phyloP scores from a whole-genome alignment of 2,329 filamentous ascomycete genomes.

The Lanzia echinophila region DNA sequence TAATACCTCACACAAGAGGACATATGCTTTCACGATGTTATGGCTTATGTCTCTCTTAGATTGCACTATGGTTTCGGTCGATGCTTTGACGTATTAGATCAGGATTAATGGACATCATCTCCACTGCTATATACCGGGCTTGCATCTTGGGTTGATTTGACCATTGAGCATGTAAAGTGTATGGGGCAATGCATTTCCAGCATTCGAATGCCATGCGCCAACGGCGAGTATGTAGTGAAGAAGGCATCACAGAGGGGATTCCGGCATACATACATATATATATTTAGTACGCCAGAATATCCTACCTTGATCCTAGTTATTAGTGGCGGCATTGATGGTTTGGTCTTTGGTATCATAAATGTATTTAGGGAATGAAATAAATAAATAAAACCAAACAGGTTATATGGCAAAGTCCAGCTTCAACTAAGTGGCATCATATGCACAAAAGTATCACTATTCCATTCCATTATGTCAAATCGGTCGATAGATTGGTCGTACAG shows the following conservation, averaged over 20 bases:
- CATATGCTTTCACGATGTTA: constrained; percentile 30
- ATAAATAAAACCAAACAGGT: not conserved
- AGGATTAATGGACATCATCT: constrained; percentile 26
- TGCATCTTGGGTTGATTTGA: constrained; percentile 6
- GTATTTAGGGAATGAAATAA: not conserved
- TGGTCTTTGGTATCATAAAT: not conserved
- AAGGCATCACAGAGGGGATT: not conserved
- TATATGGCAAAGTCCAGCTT: not conserved
- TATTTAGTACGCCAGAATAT: not conserved
- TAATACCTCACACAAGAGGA: constrained; percentile 18
- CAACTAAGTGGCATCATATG: not conserved
- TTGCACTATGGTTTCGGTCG: constrained; percentile 18
- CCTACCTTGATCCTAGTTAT: not conserved
- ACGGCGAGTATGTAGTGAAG: not conserved
- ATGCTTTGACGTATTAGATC: constrained; percentile 27
- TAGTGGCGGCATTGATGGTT: not conserved
- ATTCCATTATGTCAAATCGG: not conserved
- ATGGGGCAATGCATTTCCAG: not conserved
- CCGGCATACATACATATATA: not conserved
- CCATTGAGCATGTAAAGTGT: not conserved
- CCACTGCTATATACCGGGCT: constrained; percentile 11
- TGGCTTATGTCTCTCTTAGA: constrained; percentile 28
- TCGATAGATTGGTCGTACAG: not conserved
- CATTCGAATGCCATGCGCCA: not conserved
- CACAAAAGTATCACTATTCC: not conserved